phyloP scores from a whole-genome alignment of 371 early-diverging fungal species.

The Saksenaea vasiformis region DNA sequence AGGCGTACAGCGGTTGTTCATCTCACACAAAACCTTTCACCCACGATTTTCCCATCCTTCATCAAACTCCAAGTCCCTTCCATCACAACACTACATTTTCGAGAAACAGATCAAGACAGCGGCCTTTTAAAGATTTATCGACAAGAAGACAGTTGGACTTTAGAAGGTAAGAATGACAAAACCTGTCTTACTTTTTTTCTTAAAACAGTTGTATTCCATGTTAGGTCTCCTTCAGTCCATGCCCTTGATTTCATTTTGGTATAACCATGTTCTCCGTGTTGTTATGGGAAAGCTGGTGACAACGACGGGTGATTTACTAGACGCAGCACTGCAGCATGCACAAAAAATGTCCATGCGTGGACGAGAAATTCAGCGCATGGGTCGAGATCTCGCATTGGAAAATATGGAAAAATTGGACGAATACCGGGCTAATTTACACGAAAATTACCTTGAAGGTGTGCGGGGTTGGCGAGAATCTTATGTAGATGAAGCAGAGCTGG shows the following conservation, averaged over 20 bases:
- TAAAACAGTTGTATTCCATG: not conserved
- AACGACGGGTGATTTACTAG: slow-evolving; percentile 54
- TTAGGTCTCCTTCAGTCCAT: slow-evolving; percentile 55
- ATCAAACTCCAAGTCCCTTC: slow-evolving; percentile 53
- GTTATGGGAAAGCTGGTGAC: slow-evolving; percentile 51
- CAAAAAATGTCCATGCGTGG: slow-evolving; percentile 47
- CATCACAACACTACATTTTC: slow-evolving; percentile 55
- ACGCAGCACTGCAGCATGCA: slow-evolving; percentile 48
- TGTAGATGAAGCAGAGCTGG: slow-evolving; percentile 7
- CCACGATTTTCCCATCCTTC: slow-evolving; percentile 50
- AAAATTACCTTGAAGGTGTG: slow-evolving; percentile 41
- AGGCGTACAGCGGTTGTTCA: slow-evolving; percentile 61
- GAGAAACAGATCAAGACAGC: slow-evolving; percentile 47
- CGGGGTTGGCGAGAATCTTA: slow-evolving; percentile 40
- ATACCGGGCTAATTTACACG: slow-evolving; percentile 44
- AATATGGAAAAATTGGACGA: slow-evolving; percentile 50
- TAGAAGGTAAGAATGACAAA: slow-evolving; percentile 43
- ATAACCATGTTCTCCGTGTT: slow-evolving; percentile 58
- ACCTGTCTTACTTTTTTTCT: not conserved
- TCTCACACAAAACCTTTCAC: slow-evolving; percentile 53
- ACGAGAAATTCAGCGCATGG: slow-evolving; percentile 45
- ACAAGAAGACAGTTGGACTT: slow-evolving; percentile 67
- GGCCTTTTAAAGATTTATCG: slow-evolving; percentile 56
- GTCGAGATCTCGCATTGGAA: slow-evolving; percentile 43
- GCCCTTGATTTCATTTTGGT: slow-evolving; percentile 61